Conservation (phyloP, 1,284 basidiomycete genomes). For the Crepidotus sp. region DNA sequence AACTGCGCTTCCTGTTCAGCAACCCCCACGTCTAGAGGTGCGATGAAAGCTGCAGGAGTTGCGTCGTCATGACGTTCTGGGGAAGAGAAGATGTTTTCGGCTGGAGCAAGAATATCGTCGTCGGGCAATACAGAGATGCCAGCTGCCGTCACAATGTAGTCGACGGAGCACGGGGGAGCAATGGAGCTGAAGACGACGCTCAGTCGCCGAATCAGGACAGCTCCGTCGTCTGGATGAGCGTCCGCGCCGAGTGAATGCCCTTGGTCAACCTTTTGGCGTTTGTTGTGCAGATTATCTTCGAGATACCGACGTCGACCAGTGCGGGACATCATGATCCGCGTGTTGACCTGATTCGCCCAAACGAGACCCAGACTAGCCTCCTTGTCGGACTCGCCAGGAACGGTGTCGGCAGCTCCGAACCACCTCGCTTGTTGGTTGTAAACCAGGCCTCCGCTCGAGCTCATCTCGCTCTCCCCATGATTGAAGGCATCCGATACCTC, state of each 20-base stretch:
- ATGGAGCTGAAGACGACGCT: constrained; percentile 71
- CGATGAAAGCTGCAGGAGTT: constrained; percentile 14
- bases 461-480: constrained; percentile 17
- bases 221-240: constrained; percentile 25
- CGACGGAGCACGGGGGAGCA: constrained; percentile 47
- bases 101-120: constrained; percentile 15
- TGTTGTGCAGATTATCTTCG: constrained; percentile 25
- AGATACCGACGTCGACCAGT: constrained; percentile 62
- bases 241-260: neutral
- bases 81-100: neutral
- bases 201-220: constrained; percentile 50
- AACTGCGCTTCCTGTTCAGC: constrained; percentile 22
- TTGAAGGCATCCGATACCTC: constrained; percentile 76
- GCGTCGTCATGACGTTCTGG: neutral
- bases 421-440: constrained; percentile 72
- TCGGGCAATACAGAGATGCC: constrained; percentile 41
- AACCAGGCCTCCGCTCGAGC: constrained; percentile 31
- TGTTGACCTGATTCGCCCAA: constrained; percentile 88
- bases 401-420: constrained; percentile 60
- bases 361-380: constrained; percentile 80
- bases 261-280: constrained; percentile 22
- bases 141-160: constrained; percentile 59
- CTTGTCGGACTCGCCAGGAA: constrained; percentile 51
- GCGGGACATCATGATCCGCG: constrained; percentile 71
- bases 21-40: constrained; percentile 32